Conservation (phyloP, 371 early-diverging fungal genomes). For the Amoeboaphelidium protococcarum region DNA sequence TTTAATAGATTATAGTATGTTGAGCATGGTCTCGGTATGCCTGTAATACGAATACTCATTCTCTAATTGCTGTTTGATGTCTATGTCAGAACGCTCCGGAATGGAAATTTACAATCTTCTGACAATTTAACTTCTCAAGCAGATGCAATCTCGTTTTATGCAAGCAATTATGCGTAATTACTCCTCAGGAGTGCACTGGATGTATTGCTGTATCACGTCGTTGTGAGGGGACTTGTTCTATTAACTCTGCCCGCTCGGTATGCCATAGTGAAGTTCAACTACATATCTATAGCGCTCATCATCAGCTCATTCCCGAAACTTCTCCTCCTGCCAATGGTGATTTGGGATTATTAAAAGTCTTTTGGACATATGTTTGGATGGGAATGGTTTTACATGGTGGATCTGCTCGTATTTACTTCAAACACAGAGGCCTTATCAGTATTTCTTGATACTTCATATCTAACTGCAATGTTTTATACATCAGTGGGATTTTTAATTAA, state of each 20-base stretch:
- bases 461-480: too few relatives aligned
- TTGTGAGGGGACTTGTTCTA: neutral
- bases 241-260: neutral
- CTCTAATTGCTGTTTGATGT: slow-evolving; percentile 69
- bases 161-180: neutral
- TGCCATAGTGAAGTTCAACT: slow-evolving; percentile 9
- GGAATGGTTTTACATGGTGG: slow-evolving; percentile 58
- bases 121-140: too few relatives aligned
- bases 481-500: too few relatives aligned
- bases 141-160: neutral
- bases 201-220: neutral
- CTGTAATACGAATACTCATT: slow-evolving; percentile 43
- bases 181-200: neutral
- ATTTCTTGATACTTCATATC: too few relatives aligned
- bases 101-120: neutral
- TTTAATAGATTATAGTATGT: slow-evolving; percentile 32
- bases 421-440: slow-evolving; percentile 60
- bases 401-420: slow-evolving; percentile 45
- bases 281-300: slow-evolving; percentile 44
- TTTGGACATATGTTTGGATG: too few relatives aligned
- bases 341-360: slow-evolving; percentile 68
- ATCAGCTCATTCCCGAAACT: slow-evolving; percentile 72
- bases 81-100: slow-evolving; percentile 54
- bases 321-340: slow-evolving; percentile 62
- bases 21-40: slow-evolving; percentile 25